A percentile compares a stretch with the other conserved stretches of the same genome.
Conservation (phyloP, 208 protist genomes). For the Baffinella frigidus region DNA sequence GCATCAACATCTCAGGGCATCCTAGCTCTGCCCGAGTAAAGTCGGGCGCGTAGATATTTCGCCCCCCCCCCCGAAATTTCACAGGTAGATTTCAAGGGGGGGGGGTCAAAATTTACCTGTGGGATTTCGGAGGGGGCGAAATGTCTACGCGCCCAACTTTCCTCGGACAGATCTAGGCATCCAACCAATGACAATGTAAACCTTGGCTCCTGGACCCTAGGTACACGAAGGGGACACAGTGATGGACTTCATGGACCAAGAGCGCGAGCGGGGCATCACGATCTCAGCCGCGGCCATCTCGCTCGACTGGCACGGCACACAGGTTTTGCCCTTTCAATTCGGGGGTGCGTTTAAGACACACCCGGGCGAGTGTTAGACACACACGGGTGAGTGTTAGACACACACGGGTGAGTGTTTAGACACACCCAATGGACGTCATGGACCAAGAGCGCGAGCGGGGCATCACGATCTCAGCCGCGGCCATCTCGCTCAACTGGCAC, state of each 20-base stretch:
- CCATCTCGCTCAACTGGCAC: no score
- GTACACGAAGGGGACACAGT: slow-evolving; percentile 96
- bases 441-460: slow-evolving; percentile 97
- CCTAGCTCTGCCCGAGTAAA: no score
- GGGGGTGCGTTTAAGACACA: neutral
- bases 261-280: slow-evolving; percentile 98
- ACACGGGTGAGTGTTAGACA: no score
- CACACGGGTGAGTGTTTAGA: no score
- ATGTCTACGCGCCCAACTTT: no score
- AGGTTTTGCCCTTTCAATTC: neutral
- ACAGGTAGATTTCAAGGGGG: no score
- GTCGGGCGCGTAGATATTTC: no score
- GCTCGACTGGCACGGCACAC: slow-evolving; percentile 83
- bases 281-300: slow-evolving; percentile 89
- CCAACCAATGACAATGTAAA: neutral
- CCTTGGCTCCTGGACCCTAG: slow-evolving; percentile 69
- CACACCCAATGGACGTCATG: slow-evolving; percentile 96
- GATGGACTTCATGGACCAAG: slow-evolving; percentile 95
- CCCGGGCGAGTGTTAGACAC: no score
- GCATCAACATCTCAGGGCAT: slow-evolving; percentile 99
- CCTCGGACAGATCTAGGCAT: no score
- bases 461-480: slow-evolving; percentile 97
- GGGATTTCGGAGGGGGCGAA: no score
- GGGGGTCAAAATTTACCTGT: no score
- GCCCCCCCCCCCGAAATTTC: no score